Percentiles rank a stretch among this genome's conserved stretches.
Conservation (phyloP, 768 basidiomycete genomes). For the Trametes villosa region DNA sequence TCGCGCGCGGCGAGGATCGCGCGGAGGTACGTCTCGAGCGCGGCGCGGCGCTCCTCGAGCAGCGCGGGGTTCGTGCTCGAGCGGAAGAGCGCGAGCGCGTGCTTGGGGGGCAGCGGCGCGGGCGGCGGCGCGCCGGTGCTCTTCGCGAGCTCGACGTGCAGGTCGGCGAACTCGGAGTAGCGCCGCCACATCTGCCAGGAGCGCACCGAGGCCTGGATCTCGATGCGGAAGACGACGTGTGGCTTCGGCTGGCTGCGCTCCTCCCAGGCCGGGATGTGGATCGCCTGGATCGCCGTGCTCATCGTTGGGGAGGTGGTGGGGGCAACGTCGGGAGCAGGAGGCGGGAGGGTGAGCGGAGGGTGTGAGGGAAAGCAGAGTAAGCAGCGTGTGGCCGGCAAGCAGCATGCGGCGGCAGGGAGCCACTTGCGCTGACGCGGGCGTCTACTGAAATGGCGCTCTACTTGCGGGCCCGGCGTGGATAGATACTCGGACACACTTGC, state of each 20-base stretch:
- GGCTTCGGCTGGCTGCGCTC: slow-evolving; percentile 70
- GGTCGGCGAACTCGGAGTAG: slow-evolving; percentile 92
- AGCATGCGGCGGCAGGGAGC: not conserved
- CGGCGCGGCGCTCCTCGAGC: slow-evolving; percentile 75
- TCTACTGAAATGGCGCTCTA: not conserved
- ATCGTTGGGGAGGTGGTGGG: slow-evolving; percentile 2
- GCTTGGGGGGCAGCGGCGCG: slow-evolving; percentile 81
- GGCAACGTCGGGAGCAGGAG: not conserved
- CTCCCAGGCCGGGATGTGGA: slow-evolving; percentile 71
- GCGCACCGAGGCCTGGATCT: slow-evolving; percentile 85
- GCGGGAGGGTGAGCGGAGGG: not conserved
- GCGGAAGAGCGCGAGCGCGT: slow-evolving; percentile 68
- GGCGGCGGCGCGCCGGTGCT: slow-evolving; percentile 85
- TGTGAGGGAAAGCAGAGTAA: not conserved
- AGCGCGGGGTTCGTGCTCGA: slow-evolving; percentile 61
- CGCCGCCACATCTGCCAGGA: slow-evolving; percentile 95
- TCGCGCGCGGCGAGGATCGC: slow-evolving; percentile 85
- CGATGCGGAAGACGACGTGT: slow-evolving; percentile 83
- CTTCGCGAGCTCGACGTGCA: slow-evolving; percentile 80
- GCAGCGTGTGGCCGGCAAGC: not conserved
- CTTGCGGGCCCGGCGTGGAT: too few species aligned
- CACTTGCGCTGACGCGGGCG: not conserved
- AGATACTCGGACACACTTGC: too few species aligned
- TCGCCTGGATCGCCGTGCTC: slow-evolving; percentile 71
- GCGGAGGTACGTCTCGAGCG: slow-evolving; percentile 84